Evolutionary conservation across 2,329 filamentous ascomycete genomes (phyloP), one percentile per base, ranked within the genome.

Genomic region (Ophiostoma sp.): DNA sequence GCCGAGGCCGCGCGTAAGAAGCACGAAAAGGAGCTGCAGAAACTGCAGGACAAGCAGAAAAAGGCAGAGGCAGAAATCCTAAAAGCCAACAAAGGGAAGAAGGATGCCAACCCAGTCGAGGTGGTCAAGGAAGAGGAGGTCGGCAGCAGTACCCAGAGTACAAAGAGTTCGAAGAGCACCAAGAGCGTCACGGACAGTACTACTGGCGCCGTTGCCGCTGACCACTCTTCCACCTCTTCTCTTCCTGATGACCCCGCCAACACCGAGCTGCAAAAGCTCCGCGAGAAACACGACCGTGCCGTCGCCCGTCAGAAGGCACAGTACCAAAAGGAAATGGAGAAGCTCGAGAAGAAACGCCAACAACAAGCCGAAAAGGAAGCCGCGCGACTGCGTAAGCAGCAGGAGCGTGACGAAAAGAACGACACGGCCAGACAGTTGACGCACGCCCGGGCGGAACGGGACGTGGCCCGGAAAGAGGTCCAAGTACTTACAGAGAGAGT

Each of bases 271-370:
- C 84, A 86, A 39, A 91, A 89, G 79, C 84, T 89, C 8, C 86
- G 87, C 39, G 89, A 91, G 78, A 90, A 88, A 78, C 89, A 92
- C 79, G 87, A 89, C 63, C 85, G 83, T 66, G 89, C 92, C 76
- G 79, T 90, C 0, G 87, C 88, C 59, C 92, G 91, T 78, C 88
- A 91, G 70, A 88, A 91, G 76, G 90, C 90, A 64, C 91, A 90
- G 76, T 90, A 91, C 77, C 86, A 87, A 75, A 86, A 86, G 15
- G 91, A 93, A 78, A 82, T 92, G 63, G 83, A 83, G 75, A 91
- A 90, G 80, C 82, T 92, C 1, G 88, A 93, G 75, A 86, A 89
- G 76, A 89, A 89, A 82, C 88, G 88, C 66, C 84, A 85, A 73
- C 87, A 86, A 73, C 92, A 94, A 78, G 84, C 89, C 74, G 84